Conservation (phyloP, 2,329 filamentous ascomycete genomes). For the Talaromyces verruculosus region DNA sequence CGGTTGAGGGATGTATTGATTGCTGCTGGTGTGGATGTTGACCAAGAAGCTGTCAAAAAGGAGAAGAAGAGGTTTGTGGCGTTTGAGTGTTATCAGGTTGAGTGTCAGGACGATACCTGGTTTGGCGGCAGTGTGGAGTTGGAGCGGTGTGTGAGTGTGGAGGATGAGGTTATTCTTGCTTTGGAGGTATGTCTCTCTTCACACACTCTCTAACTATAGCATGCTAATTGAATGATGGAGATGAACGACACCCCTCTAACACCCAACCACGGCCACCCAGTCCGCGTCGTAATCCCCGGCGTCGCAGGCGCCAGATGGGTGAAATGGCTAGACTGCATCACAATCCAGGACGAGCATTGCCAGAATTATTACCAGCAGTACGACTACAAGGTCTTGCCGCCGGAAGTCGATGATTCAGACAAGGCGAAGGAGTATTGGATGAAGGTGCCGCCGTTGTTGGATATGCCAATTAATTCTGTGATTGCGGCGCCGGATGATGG, state of each 20-base stretch:
- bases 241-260: slow-evolving; percentile 53
- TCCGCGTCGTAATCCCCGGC: slow-evolving; percentile 54
- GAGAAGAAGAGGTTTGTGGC: slow-evolving; percentile 49
- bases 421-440: slow-evolving; percentile 56
- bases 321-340: slow-evolving; percentile 58
- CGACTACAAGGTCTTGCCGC: slow-evolving; percentile 61
- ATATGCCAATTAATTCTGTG: slow-evolving; percentile 59
- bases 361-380: slow-evolving; percentile 58
- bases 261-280: slow-evolving; percentile 54
- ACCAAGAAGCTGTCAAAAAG: slow-evolving; percentile 13
- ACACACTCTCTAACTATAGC: too few species aligned
- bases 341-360: slow-evolving; percentile 52
- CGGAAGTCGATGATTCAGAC: slow-evolving; percentile 49
- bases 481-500: slow-evolving; percentile 50
- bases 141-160: slow-evolving; percentile 44
- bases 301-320: slow-evolving; percentile 56
- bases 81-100: slow-evolving; percentile 55
- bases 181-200: slow-evolving; percentile 40
- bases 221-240: slow-evolving; percentile 25
- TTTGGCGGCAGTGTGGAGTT: slow-evolving; percentile 59
- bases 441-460: slow-evolving; percentile 51
- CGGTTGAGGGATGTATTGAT: slow-evolving; percentile 54
- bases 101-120: slow-evolving; percentile 58
- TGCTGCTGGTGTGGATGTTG: slow-evolving; percentile 37
- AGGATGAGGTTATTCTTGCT: slow-evolving; percentile 51